Evolutionary conservation across 495 filamentous ascomycete genomes (phyloP).

Genomic region (Penicillium paradoxum): DNA sequence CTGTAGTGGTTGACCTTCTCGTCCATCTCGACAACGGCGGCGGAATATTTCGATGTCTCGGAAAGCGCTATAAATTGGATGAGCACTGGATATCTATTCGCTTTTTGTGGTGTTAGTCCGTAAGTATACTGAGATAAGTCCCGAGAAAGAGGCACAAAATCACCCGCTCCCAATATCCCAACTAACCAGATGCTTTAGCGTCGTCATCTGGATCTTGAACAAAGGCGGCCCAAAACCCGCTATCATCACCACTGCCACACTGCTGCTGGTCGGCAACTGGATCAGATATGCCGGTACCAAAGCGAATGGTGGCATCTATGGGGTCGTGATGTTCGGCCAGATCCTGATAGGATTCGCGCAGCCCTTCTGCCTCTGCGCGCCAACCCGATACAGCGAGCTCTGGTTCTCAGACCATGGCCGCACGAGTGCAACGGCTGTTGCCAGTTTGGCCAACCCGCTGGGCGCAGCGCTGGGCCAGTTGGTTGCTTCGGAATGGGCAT

Average conservation of each 20-base stretch:
- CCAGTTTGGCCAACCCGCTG: constrained; percentile 79
- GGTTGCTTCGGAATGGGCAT: constrained; percentile 71
- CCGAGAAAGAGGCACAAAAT: background rate
- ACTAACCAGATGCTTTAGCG: constrained; percentile 26
- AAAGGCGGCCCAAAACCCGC: constrained; percentile 71
- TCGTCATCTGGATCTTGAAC: constrained; percentile 74
- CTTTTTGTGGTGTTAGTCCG: constrained; percentile 71
- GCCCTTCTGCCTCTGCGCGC: constrained; percentile 86
- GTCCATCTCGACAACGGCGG: constrained; percentile 70
- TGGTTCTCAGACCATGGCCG: constrained; percentile 88
- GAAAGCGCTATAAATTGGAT: constrained; percentile 89
- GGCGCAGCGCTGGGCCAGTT: constrained; percentile 86
- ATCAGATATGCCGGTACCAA: constrained; percentile 80
- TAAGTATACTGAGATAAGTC: constrained; percentile 35
- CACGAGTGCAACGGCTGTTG: constrained; percentile 81
- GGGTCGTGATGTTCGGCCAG: constrained; percentile 89
- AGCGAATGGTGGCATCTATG: constrained; percentile 57
- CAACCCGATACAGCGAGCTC: constrained; percentile 84
- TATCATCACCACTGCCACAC: constrained; percentile 65
- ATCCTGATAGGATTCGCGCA: constrained; percentile 85
- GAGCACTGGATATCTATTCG: constrained; percentile 78
- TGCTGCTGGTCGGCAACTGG: constrained; percentile 85
- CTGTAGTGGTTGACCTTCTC: constrained; percentile 88
- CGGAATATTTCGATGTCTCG: constrained; percentile 68
- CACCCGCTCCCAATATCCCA: background rate